phyloP scores from a whole-genome alignment of 169 alveolate genomes.

The Cryptosporidium muris region DNA sequence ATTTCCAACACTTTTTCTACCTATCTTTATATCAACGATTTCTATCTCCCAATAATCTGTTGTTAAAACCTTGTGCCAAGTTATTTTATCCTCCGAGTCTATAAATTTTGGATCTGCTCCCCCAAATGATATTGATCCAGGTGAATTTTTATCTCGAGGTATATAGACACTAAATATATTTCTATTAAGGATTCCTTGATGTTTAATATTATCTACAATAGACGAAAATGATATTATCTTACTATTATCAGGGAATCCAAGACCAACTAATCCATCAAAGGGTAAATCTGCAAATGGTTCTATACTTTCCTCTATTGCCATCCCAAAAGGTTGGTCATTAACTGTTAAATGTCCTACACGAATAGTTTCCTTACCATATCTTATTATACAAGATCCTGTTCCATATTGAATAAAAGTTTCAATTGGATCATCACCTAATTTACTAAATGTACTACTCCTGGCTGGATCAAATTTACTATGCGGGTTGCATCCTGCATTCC shows the following conservation, averaged over 20 bases:
- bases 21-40: slow-evolving; percentile 80
- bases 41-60: slow-evolving; percentile 89
- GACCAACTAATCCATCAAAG: slow-evolving; percentile 92
- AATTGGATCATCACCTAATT: slow-evolving; percentile 64
- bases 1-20: slow-evolving; percentile 74
- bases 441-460: slow-evolving; percentile 79
- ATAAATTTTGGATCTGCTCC: slow-evolving; percentile 86
- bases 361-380: slow-evolving; percentile 44
- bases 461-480: slow-evolving; percentile 85
- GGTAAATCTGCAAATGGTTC: slow-evolving; percentile 90
- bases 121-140: slow-evolving; percentile 82
- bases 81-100: slow-evolving; percentile 80
- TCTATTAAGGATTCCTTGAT: slow-evolving; percentile 81
- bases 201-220: slow-evolving; percentile 81
- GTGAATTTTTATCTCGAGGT: slow-evolving; percentile 77
- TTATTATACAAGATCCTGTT: slow-evolving; percentile 80
- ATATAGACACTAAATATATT: slow-evolving; percentile 87
- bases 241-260: slow-evolving; percentile 88
- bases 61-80: slow-evolving; percentile 84
- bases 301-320: slow-evolving; percentile 86
- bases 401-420: slow-evolving; percentile 79
- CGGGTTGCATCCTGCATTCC: slow-evolving; percentile 82
- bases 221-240: slow-evolving; percentile 68
- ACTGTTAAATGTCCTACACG: slow-evolving; percentile 68
- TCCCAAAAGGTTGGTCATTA: slow-evolving; percentile 86